Conservation (phyloP, 257 asterid genomes). For the Lithospermum erythrorhizon region DNA sequence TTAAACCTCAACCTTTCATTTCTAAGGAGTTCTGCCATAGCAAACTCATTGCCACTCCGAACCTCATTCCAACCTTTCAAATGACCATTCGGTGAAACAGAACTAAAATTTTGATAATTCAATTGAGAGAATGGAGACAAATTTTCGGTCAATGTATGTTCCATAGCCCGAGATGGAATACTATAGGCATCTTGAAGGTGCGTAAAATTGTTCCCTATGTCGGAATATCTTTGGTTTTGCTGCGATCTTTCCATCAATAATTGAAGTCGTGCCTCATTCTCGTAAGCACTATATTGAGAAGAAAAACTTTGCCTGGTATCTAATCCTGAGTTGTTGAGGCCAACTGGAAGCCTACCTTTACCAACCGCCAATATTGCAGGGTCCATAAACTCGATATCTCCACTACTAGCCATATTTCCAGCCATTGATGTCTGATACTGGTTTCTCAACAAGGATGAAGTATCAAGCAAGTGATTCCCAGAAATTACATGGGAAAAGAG, state of each 20-base stretch:
- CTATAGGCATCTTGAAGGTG: conserved; percentile 46
- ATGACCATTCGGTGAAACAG: conserved; percentile 60
- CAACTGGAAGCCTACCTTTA: conserved; percentile 65
- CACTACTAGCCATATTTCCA: conserved; percentile 35
- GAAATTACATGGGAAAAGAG: conserved; percentile 16
- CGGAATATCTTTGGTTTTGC: conserved; percentile 53
- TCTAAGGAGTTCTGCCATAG: conserved; percentile 62
- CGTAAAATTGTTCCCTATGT: conserved; percentile 37
- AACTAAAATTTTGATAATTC: conserved; percentile 47
- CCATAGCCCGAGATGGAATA: conserved; percentile 54
- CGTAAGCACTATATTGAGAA: conserved; percentile 47
- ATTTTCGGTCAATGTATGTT: conserved; percentile 48
- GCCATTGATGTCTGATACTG: conserved; percentile 47
- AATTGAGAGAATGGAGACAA: conserved; percentile 52
- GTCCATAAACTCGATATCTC: conserved; percentile 80
- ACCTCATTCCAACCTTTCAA: conserved; percentile 77
- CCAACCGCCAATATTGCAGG: conserved; percentile 99
- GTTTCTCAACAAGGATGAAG: conserved; percentile 42
- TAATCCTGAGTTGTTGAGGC: conserved; percentile 39
- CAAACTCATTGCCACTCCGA: conserved; percentile 49
- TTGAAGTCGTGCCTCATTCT: conserved; percentile 55
- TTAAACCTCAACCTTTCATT: conserved; percentile 52
- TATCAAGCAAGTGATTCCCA: conserved; percentile 50
- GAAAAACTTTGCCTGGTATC: conserved; percentile 47
- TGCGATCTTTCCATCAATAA: conserved; percentile 61